Evolutionary conservation across 2,329 filamentous ascomycete species (phyloP).

Genomic region (Ceratocystis albifundus): DNA sequence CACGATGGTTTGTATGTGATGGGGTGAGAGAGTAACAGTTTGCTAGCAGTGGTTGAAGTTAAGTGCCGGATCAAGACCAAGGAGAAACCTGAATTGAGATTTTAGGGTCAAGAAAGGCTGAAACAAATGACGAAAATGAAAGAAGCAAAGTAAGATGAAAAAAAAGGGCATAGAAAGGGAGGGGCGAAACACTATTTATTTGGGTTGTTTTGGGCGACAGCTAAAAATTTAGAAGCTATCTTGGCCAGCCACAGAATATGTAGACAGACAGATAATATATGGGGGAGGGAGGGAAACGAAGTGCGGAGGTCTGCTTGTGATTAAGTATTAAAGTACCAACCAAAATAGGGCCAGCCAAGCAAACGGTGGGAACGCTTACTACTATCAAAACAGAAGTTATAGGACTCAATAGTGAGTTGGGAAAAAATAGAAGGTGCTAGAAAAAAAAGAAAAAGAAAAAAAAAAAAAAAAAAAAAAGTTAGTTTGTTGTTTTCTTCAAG

Average conservation of each 20-base stretch:
- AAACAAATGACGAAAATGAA: neutral
- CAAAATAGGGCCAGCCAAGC: too few species aligned
- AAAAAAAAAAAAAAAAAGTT: too few species aligned
- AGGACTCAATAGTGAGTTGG: too few species aligned
- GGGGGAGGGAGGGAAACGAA: neutral
- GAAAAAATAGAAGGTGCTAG: too few species aligned
- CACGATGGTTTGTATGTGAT: too few species aligned
- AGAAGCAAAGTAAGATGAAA: neutral
- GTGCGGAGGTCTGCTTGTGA: neutral
- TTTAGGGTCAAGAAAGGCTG: neutral
- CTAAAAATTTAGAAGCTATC: neutral
- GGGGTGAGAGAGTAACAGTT: too few species aligned
- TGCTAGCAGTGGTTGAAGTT: too few species aligned
- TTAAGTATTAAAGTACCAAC: neutral
- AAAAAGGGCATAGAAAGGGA: neutral
- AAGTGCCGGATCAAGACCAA: neutral
- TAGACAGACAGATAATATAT: neutral
- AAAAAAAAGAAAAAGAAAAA: too few species aligned
- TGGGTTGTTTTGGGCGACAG: too few species aligned
- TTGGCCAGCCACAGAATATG: neutral
- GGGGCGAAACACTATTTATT: neutral
- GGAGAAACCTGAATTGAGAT: neutral
- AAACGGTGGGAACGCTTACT: too few species aligned
- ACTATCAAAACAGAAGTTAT: too few species aligned
- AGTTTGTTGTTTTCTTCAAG: too few species aligned